Base-by-base conservation (phyloP, 768 basidiomycete species). In the Obba rivulosa region DNA sequence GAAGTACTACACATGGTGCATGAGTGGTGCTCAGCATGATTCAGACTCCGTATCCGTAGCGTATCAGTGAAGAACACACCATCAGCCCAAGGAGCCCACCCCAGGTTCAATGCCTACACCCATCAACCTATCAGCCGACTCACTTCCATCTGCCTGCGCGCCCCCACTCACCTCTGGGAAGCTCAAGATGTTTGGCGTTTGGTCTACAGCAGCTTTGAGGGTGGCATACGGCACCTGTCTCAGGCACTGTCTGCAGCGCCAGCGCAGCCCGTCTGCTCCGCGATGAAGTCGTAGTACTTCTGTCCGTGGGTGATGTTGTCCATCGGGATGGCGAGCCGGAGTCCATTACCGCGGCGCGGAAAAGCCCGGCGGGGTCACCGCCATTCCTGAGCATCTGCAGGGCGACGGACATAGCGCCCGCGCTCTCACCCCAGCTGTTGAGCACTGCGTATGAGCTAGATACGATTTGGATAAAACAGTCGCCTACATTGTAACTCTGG, bases 241-340 rank as follows among this genome's bases (percentile, higher is more conserved):
- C 18, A 79, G 58, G 53, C 77, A 78, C 0, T 75, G 50, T 75
- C 69, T 0, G 41, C 18, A 1, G 62, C 41, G 2, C 50, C 39
- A 0, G 55, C 13, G 45, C 77, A 79, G 8, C 67, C 68, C 0
- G 70, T 68, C 4, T 62, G 52, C 8, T 43, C 24, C 1, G 73
- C 74, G 11, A 79, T 57, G 0, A 48, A 43, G 51, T 78, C 73
- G 45, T 75, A 78, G 38, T 65, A 62, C 1, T 4, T 20, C 55
- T 74, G 73, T 2, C 70, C 57, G 23, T 49, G 20, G 1, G 35
- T 34, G 14, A 58, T 50, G 28, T 58, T 54, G 20, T 47, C 54
- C 2, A 52, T 42, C 5, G 57, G 53, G n/a, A 50, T 46, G 50
- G 47, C 1, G 54, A 31, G 2, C 57, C 57, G 13, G 54, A 55